Evolutionary conservation across 2,329 filamentous ascomycete species (phyloP), one percentile per base, ranked within the genome.

Genomic region (Didymella pomorum): DNA sequence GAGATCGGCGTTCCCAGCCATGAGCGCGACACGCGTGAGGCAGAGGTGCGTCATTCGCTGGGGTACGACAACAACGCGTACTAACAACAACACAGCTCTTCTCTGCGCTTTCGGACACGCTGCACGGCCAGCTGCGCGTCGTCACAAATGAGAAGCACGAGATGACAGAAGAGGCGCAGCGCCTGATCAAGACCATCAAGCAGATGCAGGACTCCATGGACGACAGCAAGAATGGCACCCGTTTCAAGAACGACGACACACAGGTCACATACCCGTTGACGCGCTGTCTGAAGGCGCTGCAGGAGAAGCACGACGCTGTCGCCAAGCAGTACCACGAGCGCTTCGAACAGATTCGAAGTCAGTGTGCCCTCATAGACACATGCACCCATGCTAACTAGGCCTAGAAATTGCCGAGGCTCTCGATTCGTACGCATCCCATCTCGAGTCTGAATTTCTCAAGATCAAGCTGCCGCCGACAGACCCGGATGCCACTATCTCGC

Each of bases 1-100:
- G 94, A 99, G 76, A 99, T 99, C 72, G 95, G 95, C 58, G 91
- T 99, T n/a, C 87, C 94, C 26, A 87, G 82, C 72, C 93, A 97
- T 87, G 95, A 98, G 78, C 90, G 95, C 72, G 93, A 98, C 75
- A 84, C 87, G 48, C 86, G 95, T 71, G 94, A 98, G 76, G 86
- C 91, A 75, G 92, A 97, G 87, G 93, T 96, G 81, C 59, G 59
- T 52, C 21, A 39, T 23, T 4, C 31, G 33, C 2, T 12, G 18
- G 33, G 42, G 28, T 31, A 28, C 16, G 26, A n/a, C n/a, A 20
- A 16, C 39, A 7, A 28, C 12, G 26, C 20, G 48, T 56, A 55
- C 63, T 70, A 60, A 71, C 56, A 12, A 31, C 49, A 3, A 29
- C 33, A 33, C 67, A 97, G 93, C 87, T 99, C 62, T 98, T 98